These are phyloP conservation scores for Verticillium albo-atrum DNA, from an alignment of 2,329 filamentous ascomycete genomes.

Conservation along the genomic window DNA sequence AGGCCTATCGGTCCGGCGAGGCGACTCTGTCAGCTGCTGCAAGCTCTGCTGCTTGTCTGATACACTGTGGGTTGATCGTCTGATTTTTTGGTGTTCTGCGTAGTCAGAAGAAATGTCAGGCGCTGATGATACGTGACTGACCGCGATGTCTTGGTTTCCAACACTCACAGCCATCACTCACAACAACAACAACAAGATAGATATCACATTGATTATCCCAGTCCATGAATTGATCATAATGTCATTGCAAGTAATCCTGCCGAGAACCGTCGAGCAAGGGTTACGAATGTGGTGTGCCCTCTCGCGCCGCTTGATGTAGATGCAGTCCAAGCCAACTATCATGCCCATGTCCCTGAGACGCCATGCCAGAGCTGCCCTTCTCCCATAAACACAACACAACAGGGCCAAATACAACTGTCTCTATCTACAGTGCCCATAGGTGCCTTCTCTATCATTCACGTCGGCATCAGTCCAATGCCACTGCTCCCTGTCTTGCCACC, in stretches of 20 bases:
- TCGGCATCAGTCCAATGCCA: conserved; percentile 32
- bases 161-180: neutral
- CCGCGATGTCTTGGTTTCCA: neutral
- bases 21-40: neutral
- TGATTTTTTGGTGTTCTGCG: neutral
- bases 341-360: neutral
- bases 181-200: neutral
- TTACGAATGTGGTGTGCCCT: neutral
- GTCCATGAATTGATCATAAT: neutral
- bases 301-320: neutral
- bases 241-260: neutral
- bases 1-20: neutral
- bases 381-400: neutral
- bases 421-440: neutral
- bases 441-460: conserved; percentile 16
- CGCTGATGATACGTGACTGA: neutral
- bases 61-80: neutral
- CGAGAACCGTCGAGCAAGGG: neutral
- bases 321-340: neutral
- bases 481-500: conserved; percentile 14
- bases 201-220: neutral
- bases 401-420: neutral
- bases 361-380: neutral
- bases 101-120: neutral
- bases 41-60: neutral